Evolutionary conservation across 495 filamentous ascomycete genomes (phyloP).

Genomic region (Xylaria palmicola): DNA sequence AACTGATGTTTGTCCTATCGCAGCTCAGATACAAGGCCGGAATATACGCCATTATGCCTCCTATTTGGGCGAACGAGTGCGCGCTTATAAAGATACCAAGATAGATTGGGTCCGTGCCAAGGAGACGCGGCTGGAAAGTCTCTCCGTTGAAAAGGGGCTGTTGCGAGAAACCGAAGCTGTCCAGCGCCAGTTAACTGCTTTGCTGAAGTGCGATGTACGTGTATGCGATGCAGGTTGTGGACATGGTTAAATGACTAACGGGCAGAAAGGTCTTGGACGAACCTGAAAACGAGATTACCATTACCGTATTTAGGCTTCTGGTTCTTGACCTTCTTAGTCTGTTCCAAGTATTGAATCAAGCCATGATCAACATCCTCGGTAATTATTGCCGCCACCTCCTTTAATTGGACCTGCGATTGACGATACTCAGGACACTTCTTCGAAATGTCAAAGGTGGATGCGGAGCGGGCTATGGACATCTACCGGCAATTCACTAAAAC

Average conservation of each 20-base stretch:
- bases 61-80: constrained; percentile 80
- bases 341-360: constrained; percentile 96
- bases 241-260: not conserved
- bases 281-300: constrained; percentile 93
- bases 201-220: constrained; percentile 87
- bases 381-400: constrained; percentile 25
- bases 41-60: constrained; percentile 91
- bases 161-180: constrained; percentile 90
- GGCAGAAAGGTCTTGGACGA: constrained; percentile 73
- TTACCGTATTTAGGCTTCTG: constrained; percentile 91
- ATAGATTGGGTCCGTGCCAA: constrained; percentile 87
- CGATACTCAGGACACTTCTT: constrained; percentile 80
- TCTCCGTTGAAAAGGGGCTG: constrained; percentile 89
- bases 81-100: constrained; percentile 77
- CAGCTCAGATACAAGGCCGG: constrained; percentile 91
- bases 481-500: constrained; percentile 92
- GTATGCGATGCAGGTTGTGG: not conserved
- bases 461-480: constrained; percentile 85
- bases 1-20: constrained; percentile 22
- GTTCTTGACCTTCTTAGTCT: constrained; percentile 87
- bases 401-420: constrained; percentile 23
- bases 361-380: constrained; percentile 96
- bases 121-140: constrained; percentile 76
- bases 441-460: constrained; percentile 94
- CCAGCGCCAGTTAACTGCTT: constrained; percentile 79